Base-by-base conservation (phyloP, 495 filamentous ascomycete genomes). In the Talaromyces thailandensis region DNA sequence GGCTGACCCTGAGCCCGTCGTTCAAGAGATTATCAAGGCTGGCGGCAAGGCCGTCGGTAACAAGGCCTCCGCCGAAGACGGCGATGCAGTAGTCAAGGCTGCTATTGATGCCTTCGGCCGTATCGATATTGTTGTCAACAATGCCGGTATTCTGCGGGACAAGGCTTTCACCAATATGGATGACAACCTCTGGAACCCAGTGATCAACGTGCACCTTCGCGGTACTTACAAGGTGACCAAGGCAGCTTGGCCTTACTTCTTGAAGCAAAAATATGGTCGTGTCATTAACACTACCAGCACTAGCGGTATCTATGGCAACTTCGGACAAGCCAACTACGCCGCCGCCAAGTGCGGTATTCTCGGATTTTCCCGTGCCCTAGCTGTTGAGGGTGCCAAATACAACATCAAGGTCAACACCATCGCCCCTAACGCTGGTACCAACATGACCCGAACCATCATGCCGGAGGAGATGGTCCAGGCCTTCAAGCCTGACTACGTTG, bases 321-420 rank as follows among this genome's bases (percentile, higher is more conserved):
- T 98, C 68, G 94, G 94, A 61, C 94, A 98, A 79, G 92, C 94
- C 68, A 98, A 98, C 80, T 98, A 98, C 74, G 86, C 94, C 58
- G 89, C 93, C 59, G 94, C 95, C 21, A 98, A 98, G 85, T 83
- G 87, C 63, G 95, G 89, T 74, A 98, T 98, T 67, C 86, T 98
- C 29, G 94, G 94, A 60, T 90, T 98, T 79, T 95, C 92, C 21
- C 89, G 93, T 65, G 88, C 95, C 61, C 83, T 98, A 40, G 94
- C 94, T 45, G 83, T 93, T 55, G 94, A 98, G 79, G 94, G 94
- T 66, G 84, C 83, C 58, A 98, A 98, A 81, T 93, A 98, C 82
- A 97, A 98, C 81, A 98, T 98, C 76, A 91, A 84, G 73, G 92
- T 96, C 70, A 98, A 98, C 82, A 97, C 95, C 55, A 96, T 98